These are phyloP conservation scores for Cutaneotrichosporon dermatis DNA, from an alignment of 1,284 basidiomycete genomes.

Conservation along the genomic window DNA sequence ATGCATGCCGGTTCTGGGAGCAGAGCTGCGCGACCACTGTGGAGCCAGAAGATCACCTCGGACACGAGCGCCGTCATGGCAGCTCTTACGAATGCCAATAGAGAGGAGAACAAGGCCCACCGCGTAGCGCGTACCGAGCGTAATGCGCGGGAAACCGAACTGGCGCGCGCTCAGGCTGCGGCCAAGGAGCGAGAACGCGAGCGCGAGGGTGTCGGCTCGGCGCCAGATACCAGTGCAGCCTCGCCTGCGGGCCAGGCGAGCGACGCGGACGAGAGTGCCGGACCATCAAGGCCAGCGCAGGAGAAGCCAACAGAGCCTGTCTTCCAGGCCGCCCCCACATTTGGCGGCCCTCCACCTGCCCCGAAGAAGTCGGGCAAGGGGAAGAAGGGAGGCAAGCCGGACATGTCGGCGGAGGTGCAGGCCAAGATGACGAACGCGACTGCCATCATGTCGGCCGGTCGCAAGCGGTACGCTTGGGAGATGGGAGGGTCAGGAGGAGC, in stretches of 20 bases:
- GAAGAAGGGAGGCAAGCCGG: slow-evolving; percentile 15
- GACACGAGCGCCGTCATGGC: slow-evolving; percentile 35
- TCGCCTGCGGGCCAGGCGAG: slow-evolving; percentile 5
- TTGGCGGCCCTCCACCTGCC: slow-evolving; percentile 18
- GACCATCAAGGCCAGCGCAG: not conserved
- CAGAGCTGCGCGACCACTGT: slow-evolving; percentile 23
- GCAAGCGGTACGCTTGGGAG: slow-evolving; percentile 42
- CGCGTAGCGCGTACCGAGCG: slow-evolving; percentile 37
- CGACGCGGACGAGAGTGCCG: not conserved
- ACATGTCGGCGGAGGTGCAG: slow-evolving; percentile 37
- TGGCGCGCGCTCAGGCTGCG: slow-evolving; percentile 24
- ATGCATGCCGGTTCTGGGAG: slow-evolving; percentile 9
- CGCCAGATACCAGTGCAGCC: not conserved
- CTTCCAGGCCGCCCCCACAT: slow-evolving; percentile 20
- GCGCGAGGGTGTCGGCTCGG: slow-evolving; percentile 1
- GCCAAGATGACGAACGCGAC: slow-evolving; percentile 40
- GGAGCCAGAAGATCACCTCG: slow-evolving; percentile 33
- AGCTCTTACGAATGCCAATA: slow-evolving; percentile 29
- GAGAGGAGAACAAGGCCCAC: slow-evolving; percentile 39
- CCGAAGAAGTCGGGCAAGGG: slow-evolving; percentile 13
- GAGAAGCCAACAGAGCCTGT: slow-evolving; percentile 10
- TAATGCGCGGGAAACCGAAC: slow-evolving; percentile 39
- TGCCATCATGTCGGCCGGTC: slow-evolving; percentile 18
- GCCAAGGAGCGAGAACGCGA: slow-evolving; percentile 13
- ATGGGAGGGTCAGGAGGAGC: slow-evolving; percentile 14